These are phyloP conservation scores for Parachlorella kessleri DNA, from an alignment of 139 green algal species.

Conservation along the genomic window DNA sequence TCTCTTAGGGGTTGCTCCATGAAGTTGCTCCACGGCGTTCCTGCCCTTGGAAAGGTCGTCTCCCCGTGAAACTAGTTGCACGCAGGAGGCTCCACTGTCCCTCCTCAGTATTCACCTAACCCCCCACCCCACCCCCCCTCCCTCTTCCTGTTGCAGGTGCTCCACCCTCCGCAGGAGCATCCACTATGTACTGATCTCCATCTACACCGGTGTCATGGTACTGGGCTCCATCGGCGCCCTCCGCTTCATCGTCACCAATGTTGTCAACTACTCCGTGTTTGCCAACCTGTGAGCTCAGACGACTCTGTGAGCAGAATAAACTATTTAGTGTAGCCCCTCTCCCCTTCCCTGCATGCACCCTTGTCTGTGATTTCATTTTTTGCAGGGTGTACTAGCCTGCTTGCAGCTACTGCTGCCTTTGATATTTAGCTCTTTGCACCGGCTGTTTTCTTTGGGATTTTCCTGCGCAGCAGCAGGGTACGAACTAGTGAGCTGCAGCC, in stretches of 20 bases:
- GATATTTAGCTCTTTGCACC: no score
- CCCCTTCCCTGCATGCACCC: no score
- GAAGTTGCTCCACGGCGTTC: background rate
- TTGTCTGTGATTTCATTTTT: no score
- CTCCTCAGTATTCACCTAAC: background rate
- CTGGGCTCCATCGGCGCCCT: constrained; percentile 29
- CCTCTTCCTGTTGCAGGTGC: background rate
- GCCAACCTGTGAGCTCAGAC: constrained; percentile 4
- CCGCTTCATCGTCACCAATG: constrained; percentile 20
- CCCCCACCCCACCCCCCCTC: background rate
- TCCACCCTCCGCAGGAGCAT: background rate
- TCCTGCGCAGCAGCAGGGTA: no score
- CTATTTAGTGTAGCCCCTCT: no score
- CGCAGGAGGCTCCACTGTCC: background rate
- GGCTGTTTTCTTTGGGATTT: no score
- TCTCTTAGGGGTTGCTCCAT: background rate
- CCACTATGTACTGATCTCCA: background rate
- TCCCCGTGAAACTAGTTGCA: background rate
- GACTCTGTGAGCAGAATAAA: background rate
- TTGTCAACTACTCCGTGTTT: constrained; percentile 25
- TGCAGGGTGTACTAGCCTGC: no score
- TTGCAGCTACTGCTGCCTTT: no score
- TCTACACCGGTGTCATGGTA: constrained; percentile 7
- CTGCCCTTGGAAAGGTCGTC: background rate
- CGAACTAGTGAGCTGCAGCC: no score